phyloP scores from a whole-genome alignment of 2,329 filamentous ascomycete species.

The Aspergillus sp. region DNA sequence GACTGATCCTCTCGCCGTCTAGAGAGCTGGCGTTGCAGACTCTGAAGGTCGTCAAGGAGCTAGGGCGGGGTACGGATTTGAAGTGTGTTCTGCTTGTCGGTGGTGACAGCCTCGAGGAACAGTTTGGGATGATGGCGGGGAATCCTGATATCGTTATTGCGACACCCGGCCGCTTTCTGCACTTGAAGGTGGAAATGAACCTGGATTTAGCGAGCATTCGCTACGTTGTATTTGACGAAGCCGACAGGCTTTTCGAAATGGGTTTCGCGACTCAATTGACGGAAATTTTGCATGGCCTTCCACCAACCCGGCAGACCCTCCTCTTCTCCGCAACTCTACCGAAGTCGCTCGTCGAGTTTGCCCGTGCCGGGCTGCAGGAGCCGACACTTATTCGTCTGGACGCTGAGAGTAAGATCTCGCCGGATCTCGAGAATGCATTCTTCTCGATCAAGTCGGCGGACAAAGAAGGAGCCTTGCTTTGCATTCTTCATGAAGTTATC shows the following conservation, averaged over 20 bases:
- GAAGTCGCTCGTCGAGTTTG: conserved; percentile 91
- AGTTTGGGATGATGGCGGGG: conserved; percentile 82
- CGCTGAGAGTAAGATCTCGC: conserved; percentile 90
- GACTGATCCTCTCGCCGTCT: conserved; percentile 81
- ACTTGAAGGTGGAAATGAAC: conserved; percentile 94
- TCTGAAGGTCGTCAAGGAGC: conserved; percentile 90
- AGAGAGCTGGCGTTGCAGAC: conserved; percentile 92
- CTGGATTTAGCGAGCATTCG: conserved; percentile 81
- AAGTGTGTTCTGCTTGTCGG: conserved; percentile 85
- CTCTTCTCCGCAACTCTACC: conserved; percentile 93
- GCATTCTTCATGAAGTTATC: conserved; percentile 85
- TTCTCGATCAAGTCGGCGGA: conserved; percentile 87
- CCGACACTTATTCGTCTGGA: conserved; percentile 84
- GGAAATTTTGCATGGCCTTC: conserved; percentile 84
- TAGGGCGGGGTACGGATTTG: conserved; percentile 81
- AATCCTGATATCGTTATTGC: conserved; percentile 98
- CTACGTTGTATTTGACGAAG: conserved; percentile 97
- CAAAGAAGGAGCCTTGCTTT: conserved; percentile 84
- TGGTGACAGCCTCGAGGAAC: conserved; percentile 90
- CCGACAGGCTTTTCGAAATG: conserved; percentile 96
- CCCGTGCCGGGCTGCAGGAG: conserved; percentile 83
- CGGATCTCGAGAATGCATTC: conserved; percentile 90
- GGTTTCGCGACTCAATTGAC: conserved; percentile 88
- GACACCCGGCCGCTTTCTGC: conserved; percentile 89
- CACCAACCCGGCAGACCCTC: conserved; percentile 74